Evolutionary conservation across 441 rosid genomes (phyloP), one percentile per base, ranked within the genome.

Genomic region (Pelargonium myrrhifolium): DNA sequence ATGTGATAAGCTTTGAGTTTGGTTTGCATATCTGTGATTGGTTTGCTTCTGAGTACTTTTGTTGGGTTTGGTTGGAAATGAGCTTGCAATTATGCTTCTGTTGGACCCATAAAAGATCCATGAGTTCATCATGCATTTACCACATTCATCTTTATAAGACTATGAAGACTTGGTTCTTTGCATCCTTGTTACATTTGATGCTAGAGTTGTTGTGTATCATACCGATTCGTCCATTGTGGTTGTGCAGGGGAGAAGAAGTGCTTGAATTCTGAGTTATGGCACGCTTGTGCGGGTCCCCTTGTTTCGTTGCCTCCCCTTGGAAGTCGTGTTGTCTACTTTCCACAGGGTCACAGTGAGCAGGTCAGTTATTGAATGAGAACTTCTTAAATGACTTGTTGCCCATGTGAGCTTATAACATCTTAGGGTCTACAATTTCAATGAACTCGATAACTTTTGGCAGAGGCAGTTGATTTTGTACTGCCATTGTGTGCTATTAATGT

Each of bases 291-390:
- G 62, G 99, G 99, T 68, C 99, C 99, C 75, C 95, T 95, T 75
- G 99, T 95, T 70, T 90, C 97, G 12, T 77, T 95, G 45, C 98
- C 99, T 73, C 88, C 86, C 62, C 78, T 87, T 65, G 98, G 99
- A 73, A 90, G 93, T 83, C 89, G 98, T 71, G 99, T 90, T 70
- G 98, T 95, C 69, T 95, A 95, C 83, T 95, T 95, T 67, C 90
- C 99, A 6, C 99, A 92, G 77, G 99, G 99, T 71, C 99, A 95
- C 73, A 95, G 99, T 56, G 99, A 95, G 84, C 99, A 95, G 96
- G 99, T 85, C 40, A 62, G 84, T n/a, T 4, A 49, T 49, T 74
- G 10, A 72, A 22, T 63, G 61, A 68, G 40, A 21, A 39, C 26
- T 24, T 24, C 65, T 68, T 62, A 45, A 49, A 49, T 15, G 56